Evolutionary conservation across 352 stramenopile species (phyloP).

Genomic region (Phytophthora pisi): DNA sequence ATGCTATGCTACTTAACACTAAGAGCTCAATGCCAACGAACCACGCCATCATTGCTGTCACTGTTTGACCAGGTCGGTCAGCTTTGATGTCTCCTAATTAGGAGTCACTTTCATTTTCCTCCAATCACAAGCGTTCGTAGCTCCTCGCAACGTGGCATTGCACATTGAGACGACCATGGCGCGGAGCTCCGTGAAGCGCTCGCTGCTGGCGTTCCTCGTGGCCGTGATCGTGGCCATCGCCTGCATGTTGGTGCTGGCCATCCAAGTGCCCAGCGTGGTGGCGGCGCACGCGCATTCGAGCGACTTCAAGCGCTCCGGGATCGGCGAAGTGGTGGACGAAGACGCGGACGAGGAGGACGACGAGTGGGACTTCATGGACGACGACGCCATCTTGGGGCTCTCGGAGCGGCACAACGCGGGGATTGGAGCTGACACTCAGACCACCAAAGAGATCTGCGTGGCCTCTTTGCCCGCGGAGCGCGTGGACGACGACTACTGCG

Average conservation of each 20-base stretch:
- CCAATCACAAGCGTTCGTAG: conserved; percentile 27
- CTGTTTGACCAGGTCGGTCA: not conserved
- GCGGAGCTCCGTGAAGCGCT: conserved; percentile 11
- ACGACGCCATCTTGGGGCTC: conserved; percentile 46
- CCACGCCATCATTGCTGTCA: not conserved
- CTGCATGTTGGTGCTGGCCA: conserved; percentile 24
- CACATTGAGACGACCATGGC: conserved; percentile 5
- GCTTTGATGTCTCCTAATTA: not conserved
- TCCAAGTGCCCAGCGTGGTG: conserved; percentile 22
- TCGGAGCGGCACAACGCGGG: conserved; percentile 6
- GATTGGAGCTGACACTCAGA: not conserved
- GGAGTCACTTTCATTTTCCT: conserved; percentile 8
- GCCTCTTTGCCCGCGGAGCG: conserved; percentile 34
- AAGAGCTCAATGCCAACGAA: not conserved
- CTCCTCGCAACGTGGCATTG: conserved; percentile 3
- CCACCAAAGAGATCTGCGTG: conserved; percentile 31
- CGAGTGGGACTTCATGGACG: conserved; percentile 71
- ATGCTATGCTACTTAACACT: not conserved
- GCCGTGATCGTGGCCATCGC: conserved; percentile 24
- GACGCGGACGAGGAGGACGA: conserved; percentile 57
- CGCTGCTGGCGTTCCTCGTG: conserved; percentile 19
- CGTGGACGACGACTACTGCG: conserved; percentile 95
- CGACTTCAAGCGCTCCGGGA: conserved; percentile 19
- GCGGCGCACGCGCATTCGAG: conserved; percentile 2
- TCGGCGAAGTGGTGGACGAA: conserved; percentile 36